Evolutionary conservation across 345 rosid species (phyloP).

Genomic region (Rhizophora apiculata): DNA sequence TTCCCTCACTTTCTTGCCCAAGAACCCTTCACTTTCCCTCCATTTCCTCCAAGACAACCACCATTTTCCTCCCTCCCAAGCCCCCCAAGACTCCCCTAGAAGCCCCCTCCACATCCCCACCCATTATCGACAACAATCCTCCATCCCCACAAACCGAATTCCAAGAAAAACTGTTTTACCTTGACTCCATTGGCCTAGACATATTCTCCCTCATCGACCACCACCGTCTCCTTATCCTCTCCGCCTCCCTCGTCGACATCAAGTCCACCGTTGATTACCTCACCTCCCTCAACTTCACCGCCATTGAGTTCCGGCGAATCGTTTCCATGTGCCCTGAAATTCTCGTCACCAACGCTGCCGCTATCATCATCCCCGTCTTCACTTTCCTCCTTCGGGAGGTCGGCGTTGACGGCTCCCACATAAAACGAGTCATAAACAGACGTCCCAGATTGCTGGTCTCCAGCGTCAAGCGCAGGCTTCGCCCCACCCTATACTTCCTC

Average conservation of each 20-base stretch:
- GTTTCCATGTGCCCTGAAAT: slow-evolving; percentile 75
- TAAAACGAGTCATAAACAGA: slow-evolving; percentile 57
- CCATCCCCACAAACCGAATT: slow-evolving; percentile 35
- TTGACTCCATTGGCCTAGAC: slow-evolving; percentile 81
- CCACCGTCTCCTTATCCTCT: slow-evolving; percentile 54
- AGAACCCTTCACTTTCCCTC: slow-evolving; percentile 44
- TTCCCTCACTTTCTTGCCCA: slow-evolving; percentile 42
- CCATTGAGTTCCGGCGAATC: slow-evolving; percentile 60
- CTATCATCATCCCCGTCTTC: slow-evolving; percentile 56
- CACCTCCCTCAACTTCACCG: slow-evolving; percentile 48
- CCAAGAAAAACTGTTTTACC: slow-evolving; percentile 67
- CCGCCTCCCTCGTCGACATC: slow-evolving; percentile 44
- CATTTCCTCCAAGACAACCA: slow-evolving; percentile 44
- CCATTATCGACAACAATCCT: neutral
- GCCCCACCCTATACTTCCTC: slow-evolving; percentile 79
- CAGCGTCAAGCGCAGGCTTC: slow-evolving; percentile 51
- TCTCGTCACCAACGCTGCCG: slow-evolving; percentile 38
- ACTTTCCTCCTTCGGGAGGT: slow-evolving; percentile 94
- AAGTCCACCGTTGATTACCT: slow-evolving; percentile 65
- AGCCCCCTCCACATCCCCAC: slow-evolving; percentile 19
- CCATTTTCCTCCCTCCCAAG: slow-evolving; percentile 40
- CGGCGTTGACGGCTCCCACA: slow-evolving; percentile 44
- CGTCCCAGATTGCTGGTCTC: slow-evolving; percentile 81
- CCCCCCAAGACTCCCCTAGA: slow-evolving; percentile 35
- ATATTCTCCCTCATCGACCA: slow-evolving; percentile 45